Evolutionary conservation across 2,329 filamentous ascomycete species (phyloP).

Genomic region (Aplosporella prunicola): DNA sequence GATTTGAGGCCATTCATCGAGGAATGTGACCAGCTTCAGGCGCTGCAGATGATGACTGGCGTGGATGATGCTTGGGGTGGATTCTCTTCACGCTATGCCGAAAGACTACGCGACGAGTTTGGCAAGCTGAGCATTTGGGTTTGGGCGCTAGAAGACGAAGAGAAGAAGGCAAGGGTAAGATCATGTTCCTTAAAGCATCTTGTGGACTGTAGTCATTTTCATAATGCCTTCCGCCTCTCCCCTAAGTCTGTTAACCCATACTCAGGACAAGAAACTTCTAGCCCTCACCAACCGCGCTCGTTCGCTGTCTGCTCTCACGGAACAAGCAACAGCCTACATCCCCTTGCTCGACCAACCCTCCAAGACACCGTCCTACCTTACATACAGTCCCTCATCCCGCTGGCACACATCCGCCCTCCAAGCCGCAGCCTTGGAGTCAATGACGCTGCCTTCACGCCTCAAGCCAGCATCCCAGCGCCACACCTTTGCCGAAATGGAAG

Average conservation of each 20-base stretch:
- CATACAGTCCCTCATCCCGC: slow-evolving; percentile 51
- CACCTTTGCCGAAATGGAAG: slow-evolving; percentile 54
- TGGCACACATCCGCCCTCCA: slow-evolving; percentile 79
- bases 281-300: slow-evolving; percentile 66
- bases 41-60: slow-evolving; percentile 56
- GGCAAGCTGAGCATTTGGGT: slow-evolving; percentile 67
- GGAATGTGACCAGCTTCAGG: slow-evolving; percentile 88
- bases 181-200: neutral
- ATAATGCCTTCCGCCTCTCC: too few species aligned
- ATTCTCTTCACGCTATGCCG: slow-evolving; percentile 35
- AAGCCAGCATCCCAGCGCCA: slow-evolving; percentile 35
- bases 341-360: slow-evolving; percentile 56
- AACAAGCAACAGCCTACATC: slow-evolving; percentile 66
- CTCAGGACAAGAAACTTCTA: slow-evolving; percentile 51
- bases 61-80: slow-evolving; percentile 45
- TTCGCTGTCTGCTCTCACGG: slow-evolving; percentile 57
- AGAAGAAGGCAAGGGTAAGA: slow-evolving; percentile 1
- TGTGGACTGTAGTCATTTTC: too few species aligned
- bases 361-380: slow-evolving; percentile 47
- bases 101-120: slow-evolving; percentile 79
- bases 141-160: slow-evolving; percentile 66
- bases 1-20: slow-evolving; percentile 82
- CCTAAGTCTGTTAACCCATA: too few species aligned
- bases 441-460: slow-evolving; percentile 66
- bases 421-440: slow-evolving; percentile 65